Evolutionary conservation across 2,329 filamentous ascomycete species (phyloP).

Genomic region (Coleophoma eucalyptorum): DNA sequence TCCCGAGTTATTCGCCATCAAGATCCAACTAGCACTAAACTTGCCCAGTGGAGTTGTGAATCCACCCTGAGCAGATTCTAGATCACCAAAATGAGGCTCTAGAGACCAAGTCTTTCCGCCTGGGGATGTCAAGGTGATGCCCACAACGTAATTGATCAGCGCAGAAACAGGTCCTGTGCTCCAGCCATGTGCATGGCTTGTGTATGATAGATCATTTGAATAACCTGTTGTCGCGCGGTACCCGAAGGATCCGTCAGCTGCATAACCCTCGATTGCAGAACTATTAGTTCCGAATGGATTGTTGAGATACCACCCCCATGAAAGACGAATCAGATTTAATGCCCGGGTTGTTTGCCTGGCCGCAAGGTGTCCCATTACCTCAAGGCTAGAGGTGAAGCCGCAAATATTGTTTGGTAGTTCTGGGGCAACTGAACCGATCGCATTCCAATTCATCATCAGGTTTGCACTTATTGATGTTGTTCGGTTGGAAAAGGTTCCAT

Average conservation of each 20-base stretch:
- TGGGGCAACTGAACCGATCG: constrained; percentile 49
- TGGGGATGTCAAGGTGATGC: constrained; percentile 32
- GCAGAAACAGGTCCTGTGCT: constrained; percentile 42
- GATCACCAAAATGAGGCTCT: constrained; percentile 35
- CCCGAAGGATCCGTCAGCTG: constrained; percentile 50
- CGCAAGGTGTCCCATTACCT: constrained; percentile 52
- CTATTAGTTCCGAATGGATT: constrained; percentile 53
- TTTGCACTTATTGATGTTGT: constrained; percentile 32
- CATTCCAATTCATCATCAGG: constrained; percentile 9
- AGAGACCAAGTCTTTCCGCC: constrained; percentile 33
- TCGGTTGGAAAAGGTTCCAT: constrained; percentile 14
- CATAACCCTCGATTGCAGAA: constrained; percentile 57
- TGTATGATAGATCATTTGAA: constrained; percentile 37
- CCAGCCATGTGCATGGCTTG: constrained; percentile 48
- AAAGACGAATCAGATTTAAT: constrained; percentile 48
- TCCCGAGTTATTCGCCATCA: constrained; percentile 1
- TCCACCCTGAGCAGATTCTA: constrained; percentile 34
- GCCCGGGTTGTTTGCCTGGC: constrained; percentile 44
- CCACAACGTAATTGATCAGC: constrained; percentile 39
- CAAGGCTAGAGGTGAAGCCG: constrained; percentile 54
- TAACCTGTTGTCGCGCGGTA: constrained; percentile 53
- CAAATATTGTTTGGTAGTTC: constrained; percentile 55
- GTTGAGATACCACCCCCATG: constrained; percentile 58
- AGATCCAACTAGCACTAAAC: constrained; percentile 29
- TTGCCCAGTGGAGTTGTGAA: constrained; percentile 35